Evolutionary conservation across 257 asterid species (phyloP).

Genomic region (Ehretia macrophylla): DNA sequence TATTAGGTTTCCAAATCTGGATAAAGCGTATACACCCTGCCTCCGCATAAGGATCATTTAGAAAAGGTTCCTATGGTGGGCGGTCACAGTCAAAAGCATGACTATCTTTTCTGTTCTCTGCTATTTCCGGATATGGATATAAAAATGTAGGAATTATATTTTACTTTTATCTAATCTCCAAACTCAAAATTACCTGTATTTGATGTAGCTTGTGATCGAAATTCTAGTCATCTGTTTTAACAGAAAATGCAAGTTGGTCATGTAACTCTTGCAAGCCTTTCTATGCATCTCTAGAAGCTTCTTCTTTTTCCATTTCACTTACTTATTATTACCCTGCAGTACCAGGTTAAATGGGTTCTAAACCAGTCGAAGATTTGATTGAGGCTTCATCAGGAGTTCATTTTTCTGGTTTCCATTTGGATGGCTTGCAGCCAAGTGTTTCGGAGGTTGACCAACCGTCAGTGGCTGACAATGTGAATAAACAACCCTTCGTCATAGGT

Average conservation of each 20-base stretch:
- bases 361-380: slow-evolving; percentile 80
- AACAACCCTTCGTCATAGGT: slow-evolving; percentile 94
- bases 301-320: slow-evolving; percentile 6
- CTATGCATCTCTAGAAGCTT: slow-evolving; percentile 6
- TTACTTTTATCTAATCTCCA: too few relatives aligned
- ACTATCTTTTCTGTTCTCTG: too few relatives aligned
- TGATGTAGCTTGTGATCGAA: too few relatives aligned
- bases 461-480: slow-evolving; percentile 47
- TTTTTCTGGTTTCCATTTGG: slow-evolving; percentile 87
- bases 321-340: slow-evolving; percentile 12
- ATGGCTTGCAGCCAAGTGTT: slow-evolving; percentile 28
- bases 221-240: background rate
- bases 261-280: background rate
- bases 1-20: too few relatives aligned
- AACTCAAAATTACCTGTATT: too few relatives aligned
- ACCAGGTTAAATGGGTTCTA: slow-evolving; percentile 66
- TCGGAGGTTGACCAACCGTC: slow-evolving; percentile 47
- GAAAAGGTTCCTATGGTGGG: background rate
- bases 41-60: too few relatives aligned
- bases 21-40: too few relatives aligned
- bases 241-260: background rate
- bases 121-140: too few relatives aligned
- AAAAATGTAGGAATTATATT: too few relatives aligned
- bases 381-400: slow-evolving; percentile 92
- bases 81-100: too few relatives aligned